These are phyloP conservation scores for Salvia rosmarinus DNA, from an alignment of 257 asterid species.

Conservation along the genomic window DNA sequence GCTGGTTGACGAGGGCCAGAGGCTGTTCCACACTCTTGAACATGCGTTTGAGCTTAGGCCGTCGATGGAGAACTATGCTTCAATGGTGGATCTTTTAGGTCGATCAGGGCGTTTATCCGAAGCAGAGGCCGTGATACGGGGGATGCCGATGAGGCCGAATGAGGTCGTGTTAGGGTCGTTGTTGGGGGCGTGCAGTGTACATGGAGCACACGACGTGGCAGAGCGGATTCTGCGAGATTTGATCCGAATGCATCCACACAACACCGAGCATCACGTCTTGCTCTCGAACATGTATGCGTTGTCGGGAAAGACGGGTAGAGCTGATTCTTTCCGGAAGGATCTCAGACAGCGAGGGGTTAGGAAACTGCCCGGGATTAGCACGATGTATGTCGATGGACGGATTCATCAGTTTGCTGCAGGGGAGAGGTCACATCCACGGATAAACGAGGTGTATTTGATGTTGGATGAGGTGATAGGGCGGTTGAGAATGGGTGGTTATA, in stretches of 20 bases:
- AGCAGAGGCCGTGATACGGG: constrained; percentile 63
- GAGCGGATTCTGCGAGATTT: no score
- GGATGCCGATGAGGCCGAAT: constrained; percentile 77
- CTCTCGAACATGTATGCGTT: constrained; percentile 67
- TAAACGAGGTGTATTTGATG: constrained; percentile 48
- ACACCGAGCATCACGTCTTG: no score
- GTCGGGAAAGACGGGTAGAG: constrained; percentile 54
- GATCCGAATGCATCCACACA: no score
- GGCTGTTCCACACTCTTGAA: constrained; percentile 57
- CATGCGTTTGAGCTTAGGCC: constrained; percentile 30
- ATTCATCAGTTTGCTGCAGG: constrained; percentile 63
- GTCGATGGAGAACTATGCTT: constrained; percentile 77
- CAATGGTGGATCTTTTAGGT: constrained; percentile 77
- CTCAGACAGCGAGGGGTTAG: constrained; percentile 60
- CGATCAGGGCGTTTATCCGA: constrained; percentile 72
- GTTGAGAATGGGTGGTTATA: constrained; percentile 53
- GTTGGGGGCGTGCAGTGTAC: constrained; percentile 69
- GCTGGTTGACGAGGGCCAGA: constrained; percentile 64
- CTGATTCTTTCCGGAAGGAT: constrained; percentile 62
- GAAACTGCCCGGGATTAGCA: constrained; percentile 71
- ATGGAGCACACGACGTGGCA: constrained; percentile 51
- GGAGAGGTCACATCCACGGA: constrained; percentile 54
- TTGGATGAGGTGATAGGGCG: constrained; percentile 61
- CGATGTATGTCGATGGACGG: constrained; percentile 52
- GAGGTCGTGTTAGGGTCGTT: constrained; percentile 82